Evolutionary conservation across 495 filamentous ascomycete genomes (phyloP), one percentile per base, ranked within the genome.

Genomic region (Hyaloscypha hepaticicola): DNA sequence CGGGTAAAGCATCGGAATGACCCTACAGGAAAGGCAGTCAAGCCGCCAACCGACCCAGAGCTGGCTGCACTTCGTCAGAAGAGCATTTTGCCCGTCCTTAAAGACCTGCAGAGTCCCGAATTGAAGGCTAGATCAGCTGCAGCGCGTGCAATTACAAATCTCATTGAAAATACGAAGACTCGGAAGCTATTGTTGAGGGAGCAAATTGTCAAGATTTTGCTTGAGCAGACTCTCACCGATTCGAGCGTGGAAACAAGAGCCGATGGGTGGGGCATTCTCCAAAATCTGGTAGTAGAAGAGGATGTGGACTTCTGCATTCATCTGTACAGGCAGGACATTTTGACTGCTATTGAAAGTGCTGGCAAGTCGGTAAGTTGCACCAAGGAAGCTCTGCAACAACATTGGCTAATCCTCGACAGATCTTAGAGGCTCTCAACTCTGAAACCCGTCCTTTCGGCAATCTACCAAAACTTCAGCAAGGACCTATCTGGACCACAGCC

Each of bases 221-320:
- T 88, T 63, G 85, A 81, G 53, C 83, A 87, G 73, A 84, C 82
- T 29, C 73, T 88, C 31, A 85, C 82, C 34, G 84, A 88, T 67
- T 74, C 77, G 55, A 82, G 75, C 66, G 72, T 85, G 53, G 81
- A 87, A 72, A 81, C 83, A 59, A 76, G 81, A 48, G 80, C 83
- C 27, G 81, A 83, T 25, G 85, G 84, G 5, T 88, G 86, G 86
- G 78, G 81, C 14, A 83, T 87, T 64, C 78, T 88, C 56, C 75
- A 79, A 63, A 81, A 83, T 28, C 77, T 88, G 50, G 80, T 79
- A 12, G 73, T 80, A 64, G 82, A 85, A 62, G 86, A 88, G 67
- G 84, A 86, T 61, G 74, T 77, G 7, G 84, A 85, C 62, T 86
- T 88, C 53, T 84, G 83, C 61, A 74, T 88, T n/a, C 83, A 87